Percentiles rank a stretch among this genome's conserved stretches.
Evolutionary conservation across 768 basidiomycete genomes (phyloP).

Genomic region (Lentinus tigrinus): DNA sequence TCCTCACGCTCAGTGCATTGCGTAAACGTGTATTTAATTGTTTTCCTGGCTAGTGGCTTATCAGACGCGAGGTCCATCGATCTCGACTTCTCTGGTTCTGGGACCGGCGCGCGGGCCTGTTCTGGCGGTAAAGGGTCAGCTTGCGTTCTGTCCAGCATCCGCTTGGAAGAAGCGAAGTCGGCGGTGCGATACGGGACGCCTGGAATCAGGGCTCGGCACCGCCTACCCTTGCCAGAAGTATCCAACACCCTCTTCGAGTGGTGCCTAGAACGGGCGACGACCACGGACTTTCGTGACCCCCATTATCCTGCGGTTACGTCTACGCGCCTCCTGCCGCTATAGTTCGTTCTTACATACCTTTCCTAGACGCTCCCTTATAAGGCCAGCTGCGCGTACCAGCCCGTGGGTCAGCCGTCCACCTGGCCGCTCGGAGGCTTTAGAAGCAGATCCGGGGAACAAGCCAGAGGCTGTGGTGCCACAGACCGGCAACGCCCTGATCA

Average conservation of each 20-base stretch:
- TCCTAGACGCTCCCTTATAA: neutral
- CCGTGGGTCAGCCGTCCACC: conserved; percentile 4
- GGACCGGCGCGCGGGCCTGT: conserved; percentile 4
- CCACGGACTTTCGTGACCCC: neutral
- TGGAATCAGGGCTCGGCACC: neutral
- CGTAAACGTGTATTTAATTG: neutral
- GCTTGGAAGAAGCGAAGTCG: conserved; percentile 1
- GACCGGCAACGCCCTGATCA: conserved; percentile 16
- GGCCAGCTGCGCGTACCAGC: conserved; percentile 8
- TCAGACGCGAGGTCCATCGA: neutral
- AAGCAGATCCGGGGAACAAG: conserved; percentile 21
- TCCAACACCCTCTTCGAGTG: neutral
- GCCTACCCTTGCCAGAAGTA: neutral
- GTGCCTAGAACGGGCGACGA: neutral
- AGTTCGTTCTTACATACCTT: neutral
- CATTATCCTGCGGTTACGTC: neutral
- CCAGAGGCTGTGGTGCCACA: conserved; percentile 18
- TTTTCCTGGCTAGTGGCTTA: neutral
- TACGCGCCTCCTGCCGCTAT: conserved; percentile 1
- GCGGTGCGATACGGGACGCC: conserved; percentile 1
- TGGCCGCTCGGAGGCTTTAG: conserved; percentile 16
- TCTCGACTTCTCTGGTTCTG: neutral
- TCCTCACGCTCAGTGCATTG: conserved; percentile 9
- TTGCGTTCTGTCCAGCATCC: neutral
- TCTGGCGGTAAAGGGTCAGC: neutral